phyloP scores from a whole-genome alignment of 306 rosid species.

The Malus asiatica region DNA sequence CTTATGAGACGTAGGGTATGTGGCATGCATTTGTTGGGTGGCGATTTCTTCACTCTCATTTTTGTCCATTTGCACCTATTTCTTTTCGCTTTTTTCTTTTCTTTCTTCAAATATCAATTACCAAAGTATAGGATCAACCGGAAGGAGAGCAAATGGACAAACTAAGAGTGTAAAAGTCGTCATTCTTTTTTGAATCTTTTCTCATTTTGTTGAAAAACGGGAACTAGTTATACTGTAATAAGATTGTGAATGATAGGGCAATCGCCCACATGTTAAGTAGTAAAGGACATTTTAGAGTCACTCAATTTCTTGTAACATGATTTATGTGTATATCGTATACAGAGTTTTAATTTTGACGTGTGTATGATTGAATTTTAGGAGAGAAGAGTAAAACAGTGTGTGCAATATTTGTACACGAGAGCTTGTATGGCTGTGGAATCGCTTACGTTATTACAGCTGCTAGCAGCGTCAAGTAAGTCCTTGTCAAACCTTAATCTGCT shows the following conservation, averaged over 20 bases:
- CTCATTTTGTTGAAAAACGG: too few relatives aligned
- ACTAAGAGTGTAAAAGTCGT: too few relatives aligned
- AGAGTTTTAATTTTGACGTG: neutral
- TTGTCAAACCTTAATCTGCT: neutral
- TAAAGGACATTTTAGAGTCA: neutral
- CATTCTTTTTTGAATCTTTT: too few relatives aligned
- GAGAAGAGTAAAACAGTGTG: conserved; percentile 1
- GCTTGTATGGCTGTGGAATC: conserved; percentile 29
- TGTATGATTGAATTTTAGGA: conserved; percentile 12
- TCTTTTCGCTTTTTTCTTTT: neutral
- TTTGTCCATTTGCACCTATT: too few relatives aligned
- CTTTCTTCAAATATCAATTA: neutral
- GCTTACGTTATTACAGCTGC: conserved; percentile 56
- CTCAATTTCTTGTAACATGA: neutral
- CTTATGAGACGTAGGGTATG: neutral
- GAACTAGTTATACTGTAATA: too few relatives aligned
- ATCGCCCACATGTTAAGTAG: neutral
- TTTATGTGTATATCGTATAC: neutral
- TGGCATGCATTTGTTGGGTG: neutral
- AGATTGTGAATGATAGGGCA: neutral
- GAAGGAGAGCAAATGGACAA: neutral
- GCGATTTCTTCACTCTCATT: too few relatives aligned
- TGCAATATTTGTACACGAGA: conserved; percentile 21
- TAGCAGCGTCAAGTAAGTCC: conserved; percentile 42
- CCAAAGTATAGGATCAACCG: neutral